These are phyloP conservation scores for Talaromyces funiculosus DNA, from an alignment of 2,329 filamentous ascomycete genomes.

Conservation along the genomic window DNA sequence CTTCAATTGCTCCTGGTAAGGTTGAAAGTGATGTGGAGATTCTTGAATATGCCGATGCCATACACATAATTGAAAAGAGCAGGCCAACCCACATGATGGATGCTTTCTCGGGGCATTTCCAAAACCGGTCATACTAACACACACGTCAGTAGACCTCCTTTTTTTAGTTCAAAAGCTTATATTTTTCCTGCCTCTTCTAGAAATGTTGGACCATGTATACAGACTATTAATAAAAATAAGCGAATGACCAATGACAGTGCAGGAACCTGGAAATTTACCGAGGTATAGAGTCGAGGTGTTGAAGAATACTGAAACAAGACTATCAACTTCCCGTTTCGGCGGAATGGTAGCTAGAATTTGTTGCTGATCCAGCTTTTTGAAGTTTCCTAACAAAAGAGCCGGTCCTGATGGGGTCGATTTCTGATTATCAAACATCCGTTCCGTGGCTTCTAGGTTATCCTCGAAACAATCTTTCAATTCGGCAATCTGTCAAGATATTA, in stretches of 20 bases:
- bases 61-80: constrained; percentile 8
- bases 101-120: constrained; percentile 3
- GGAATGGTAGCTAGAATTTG: constrained; percentile 9
- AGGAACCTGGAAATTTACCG: neutral
- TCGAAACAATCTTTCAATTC: constrained; percentile 13
- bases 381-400: constrained; percentile 8
- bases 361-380: neutral
- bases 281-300: constrained; percentile 6
- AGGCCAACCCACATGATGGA: constrained; percentile 12
- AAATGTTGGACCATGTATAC: constrained; percentile 7
- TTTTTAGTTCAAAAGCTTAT: neutral
- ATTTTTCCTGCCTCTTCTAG: constrained; percentile 4
- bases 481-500: constrained; percentile 5
- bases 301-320: constrained; percentile 9
- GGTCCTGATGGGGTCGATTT: neutral
- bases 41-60: constrained; percentile 1
- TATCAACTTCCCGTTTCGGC: constrained; percentile 5
- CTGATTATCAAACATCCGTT: neutral
- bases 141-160: neutral
- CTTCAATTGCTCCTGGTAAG: neutral
- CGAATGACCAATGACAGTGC: too few relatives aligned
- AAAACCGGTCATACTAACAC: constrained; percentile 12
- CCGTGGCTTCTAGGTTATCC: neutral
- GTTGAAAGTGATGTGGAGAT: neutral
- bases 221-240: neutral